Percentiles rank a stretch among this genome's conserved stretches.
These are phyloP conservation scores for Fusarium poae DNA, from an alignment of 2,329 filamentous ascomycete genomes.

Conservation along the genomic window DNA sequence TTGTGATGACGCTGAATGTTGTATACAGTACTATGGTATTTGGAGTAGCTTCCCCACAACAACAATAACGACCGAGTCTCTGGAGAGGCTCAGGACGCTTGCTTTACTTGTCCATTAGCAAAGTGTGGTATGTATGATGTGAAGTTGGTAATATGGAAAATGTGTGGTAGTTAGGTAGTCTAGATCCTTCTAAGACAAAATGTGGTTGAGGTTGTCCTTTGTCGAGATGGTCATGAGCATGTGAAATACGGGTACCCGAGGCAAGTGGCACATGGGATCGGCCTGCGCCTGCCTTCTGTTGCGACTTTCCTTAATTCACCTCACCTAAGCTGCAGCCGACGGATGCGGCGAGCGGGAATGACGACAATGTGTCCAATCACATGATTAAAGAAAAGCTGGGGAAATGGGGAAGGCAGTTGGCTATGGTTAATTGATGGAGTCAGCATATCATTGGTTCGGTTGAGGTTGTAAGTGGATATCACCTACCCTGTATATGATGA, in stretches of 20 bases:
- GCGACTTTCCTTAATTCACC: constrained; percentile 27
- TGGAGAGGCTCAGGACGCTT: constrained; percentile 28
- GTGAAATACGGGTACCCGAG: constrained; percentile 50
- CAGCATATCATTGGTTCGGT: constrained; percentile 19
- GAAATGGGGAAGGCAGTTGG: constrained; percentile 40
- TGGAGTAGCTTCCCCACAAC: constrained; percentile 43
- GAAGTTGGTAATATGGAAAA: constrained; percentile 9
- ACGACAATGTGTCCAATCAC: constrained; percentile 47
- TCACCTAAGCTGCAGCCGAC: constrained; percentile 43
- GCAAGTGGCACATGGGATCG: constrained; percentile 47
- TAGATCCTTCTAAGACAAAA: constrained; percentile 16
- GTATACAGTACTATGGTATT: constrained; percentile 8
- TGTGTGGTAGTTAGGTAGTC: constrained; percentile 13
- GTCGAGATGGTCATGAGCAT: constrained; percentile 42
- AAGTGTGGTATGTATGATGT: constrained; percentile 6
- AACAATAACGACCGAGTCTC: constrained; percentile 38
- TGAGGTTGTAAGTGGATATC: too few relatives aligned
- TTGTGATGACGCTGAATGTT: constrained; percentile 32
- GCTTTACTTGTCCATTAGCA: constrained; percentile 42
- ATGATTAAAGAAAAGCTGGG: constrained; percentile 48
- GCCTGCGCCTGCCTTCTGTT: constrained; percentile 28
- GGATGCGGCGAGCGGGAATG: constrained; percentile 47
- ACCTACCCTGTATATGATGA: constrained; percentile 12
- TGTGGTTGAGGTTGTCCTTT: constrained; percentile 29
- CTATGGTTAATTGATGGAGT: not conserved